phyloP scores from a whole-genome alignment of 1,139 yeast species.

The Suhomyces taliae region DNA sequence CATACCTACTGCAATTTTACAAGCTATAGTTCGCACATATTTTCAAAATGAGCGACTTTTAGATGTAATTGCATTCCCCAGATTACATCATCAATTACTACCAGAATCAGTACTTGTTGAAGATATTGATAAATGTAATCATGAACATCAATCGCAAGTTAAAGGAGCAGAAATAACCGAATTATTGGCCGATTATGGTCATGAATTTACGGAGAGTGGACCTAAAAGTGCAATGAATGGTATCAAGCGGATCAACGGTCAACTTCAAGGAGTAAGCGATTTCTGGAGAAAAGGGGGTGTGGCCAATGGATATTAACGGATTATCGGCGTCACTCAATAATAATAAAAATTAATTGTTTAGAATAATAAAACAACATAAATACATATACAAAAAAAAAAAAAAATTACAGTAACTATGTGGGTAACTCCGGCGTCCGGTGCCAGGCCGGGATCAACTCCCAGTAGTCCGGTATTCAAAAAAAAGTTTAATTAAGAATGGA shows the following conservation, averaged over 20 bases:
- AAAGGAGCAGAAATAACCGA: constrained; percentile 10
- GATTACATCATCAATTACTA: constrained; percentile 85
- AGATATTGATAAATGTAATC: constrained; percentile 30
- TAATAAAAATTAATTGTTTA: too few species aligned
- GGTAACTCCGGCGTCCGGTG: too few species aligned
- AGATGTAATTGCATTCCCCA: constrained; percentile 71
- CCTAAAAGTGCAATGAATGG: constrained; percentile 47
- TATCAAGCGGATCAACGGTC: constrained; percentile 23
- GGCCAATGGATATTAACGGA: constrained; percentile 32
- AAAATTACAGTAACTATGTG: too few species aligned
- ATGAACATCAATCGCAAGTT: constrained; percentile 22
- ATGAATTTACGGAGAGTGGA: constrained; percentile 34
- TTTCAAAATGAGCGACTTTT: constrained; percentile 59
- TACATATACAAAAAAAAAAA: too few species aligned
- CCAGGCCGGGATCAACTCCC: too few species aligned
- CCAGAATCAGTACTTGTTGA: constrained; percentile 74
- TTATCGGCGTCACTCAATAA: background rate
- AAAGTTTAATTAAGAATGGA: too few species aligned
- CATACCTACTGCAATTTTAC: constrained; percentile 81
- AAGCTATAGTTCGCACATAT: constrained; percentile 69
- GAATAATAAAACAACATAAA: too few species aligned
- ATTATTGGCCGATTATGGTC: constrained; percentile 25
- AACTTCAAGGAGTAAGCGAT: constrained; percentile 42
- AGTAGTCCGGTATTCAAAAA: too few species aligned
- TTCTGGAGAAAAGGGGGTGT: constrained; percentile 47